phyloP scores from a whole-genome alignment of 495 filamentous ascomycete genomes.

The Aspergillus biplanus region DNA sequence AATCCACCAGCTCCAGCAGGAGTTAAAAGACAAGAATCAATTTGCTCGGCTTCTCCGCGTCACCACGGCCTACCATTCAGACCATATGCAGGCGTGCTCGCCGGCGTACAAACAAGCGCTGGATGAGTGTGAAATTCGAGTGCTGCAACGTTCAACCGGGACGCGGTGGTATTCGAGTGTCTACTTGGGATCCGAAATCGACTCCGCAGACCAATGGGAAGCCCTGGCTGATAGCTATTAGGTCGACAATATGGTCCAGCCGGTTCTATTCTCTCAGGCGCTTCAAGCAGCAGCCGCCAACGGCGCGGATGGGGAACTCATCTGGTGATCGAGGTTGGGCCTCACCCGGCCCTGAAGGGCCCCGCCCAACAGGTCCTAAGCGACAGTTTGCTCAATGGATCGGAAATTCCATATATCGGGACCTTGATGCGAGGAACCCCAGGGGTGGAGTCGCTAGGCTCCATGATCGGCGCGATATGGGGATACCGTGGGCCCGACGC shows the following conservation, averaged over 20 bases:
- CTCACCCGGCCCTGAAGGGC: conserved; percentile 54
- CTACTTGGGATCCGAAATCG: neutral
- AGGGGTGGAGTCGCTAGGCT: conserved; percentile 39
- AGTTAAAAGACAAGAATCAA: conserved; percentile 30
- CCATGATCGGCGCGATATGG: conserved; percentile 54
- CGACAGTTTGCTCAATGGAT: conserved; percentile 12
- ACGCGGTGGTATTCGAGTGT: conserved; percentile 24
- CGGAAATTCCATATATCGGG: conserved; percentile 41
- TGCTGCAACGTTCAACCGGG: too few relatives aligned
- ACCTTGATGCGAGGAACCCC: conserved; percentile 37
- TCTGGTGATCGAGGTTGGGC: conserved; percentile 54
- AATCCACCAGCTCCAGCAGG: conserved; percentile 31
- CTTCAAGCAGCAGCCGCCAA: conserved; percentile 12
- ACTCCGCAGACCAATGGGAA: neutral
- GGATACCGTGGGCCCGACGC: conserved; percentile 11
- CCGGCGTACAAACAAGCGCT: conserved; percentile 23
- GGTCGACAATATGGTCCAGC: conserved; percentile 29
- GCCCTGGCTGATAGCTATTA: conserved; percentile 24
- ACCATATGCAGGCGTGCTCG: conserved; percentile 35
- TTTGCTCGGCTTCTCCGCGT: conserved; percentile 48
- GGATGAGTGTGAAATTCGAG: too few relatives aligned
- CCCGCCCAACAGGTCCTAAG: conserved; percentile 31
- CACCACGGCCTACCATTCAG: conserved; percentile 38
- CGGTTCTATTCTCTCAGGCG: conserved; percentile 29
- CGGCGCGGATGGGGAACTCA: neutral